phyloP scores from a whole-genome alignment of 805 yeast species.

The Barnettozyma sp. region DNA sequence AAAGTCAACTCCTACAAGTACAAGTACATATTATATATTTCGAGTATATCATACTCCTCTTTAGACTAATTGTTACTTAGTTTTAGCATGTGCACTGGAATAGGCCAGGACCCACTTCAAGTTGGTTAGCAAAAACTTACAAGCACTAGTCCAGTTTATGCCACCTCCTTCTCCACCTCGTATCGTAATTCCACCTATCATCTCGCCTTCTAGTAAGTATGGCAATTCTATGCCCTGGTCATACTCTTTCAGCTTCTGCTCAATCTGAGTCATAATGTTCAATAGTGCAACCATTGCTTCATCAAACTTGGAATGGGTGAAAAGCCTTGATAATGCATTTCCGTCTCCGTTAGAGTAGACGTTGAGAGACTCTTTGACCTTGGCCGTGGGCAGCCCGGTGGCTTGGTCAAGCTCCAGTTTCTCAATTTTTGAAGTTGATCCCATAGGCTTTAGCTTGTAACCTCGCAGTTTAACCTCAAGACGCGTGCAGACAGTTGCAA shows the following conservation, averaged over 20 bases:
- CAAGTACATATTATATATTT: not conserved
- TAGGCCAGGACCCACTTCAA: constrained; percentile 79
- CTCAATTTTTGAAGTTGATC: constrained; percentile 74
- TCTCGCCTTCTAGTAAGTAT: constrained; percentile 60
- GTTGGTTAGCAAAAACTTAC: constrained; percentile 72
- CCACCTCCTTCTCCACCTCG: constrained; percentile 54
- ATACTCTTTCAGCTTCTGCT: constrained; percentile 30
- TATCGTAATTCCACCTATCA: constrained; percentile 74
- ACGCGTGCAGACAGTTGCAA: constrained; percentile 56
- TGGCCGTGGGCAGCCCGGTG: constrained; percentile 28
- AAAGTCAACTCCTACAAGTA: not conserved
- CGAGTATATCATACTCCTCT: too few species aligned
- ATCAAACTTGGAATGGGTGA: constrained; percentile 73
- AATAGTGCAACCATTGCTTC: constrained; percentile 74
- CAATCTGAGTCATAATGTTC: constrained; percentile 40
- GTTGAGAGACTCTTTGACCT: constrained; percentile 29
- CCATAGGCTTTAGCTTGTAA: constrained; percentile 72
- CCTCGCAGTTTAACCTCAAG: constrained; percentile 48
- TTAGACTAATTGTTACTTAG: not conserved
- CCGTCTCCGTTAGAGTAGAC: constrained; percentile 65
- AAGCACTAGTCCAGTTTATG: constrained; percentile 85
- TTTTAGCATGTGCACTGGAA: constrained; percentile 36
- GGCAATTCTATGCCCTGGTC: constrained; percentile 64
- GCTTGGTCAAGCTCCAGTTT: constrained; percentile 36
- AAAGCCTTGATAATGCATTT: constrained; percentile 52